Evolutionary conservation across 148 eudicot species (phyloP), one percentile per base, ranked within the genome.

Genomic region (Dysphania ambrosioides): DNA sequence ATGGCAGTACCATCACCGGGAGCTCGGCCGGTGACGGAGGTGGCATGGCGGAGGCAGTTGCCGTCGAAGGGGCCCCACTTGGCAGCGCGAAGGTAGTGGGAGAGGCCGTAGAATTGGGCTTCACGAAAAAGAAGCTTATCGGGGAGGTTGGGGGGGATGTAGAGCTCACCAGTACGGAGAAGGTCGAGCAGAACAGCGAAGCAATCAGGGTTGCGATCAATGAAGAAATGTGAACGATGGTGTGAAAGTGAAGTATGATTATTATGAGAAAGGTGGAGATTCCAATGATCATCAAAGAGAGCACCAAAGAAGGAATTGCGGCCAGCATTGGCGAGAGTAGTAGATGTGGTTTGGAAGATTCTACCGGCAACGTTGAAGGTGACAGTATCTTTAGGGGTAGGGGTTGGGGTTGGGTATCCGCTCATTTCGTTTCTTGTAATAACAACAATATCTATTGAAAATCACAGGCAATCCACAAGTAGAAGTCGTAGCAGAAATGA

Each of bases 1-100:
- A 94, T 94, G 12, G 95, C 95, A 0, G 94, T 88, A 0, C 97
- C 98, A 15, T 94, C 97, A 0, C 97, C 98, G 0, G 97, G 91
- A 0, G 97, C 97, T 4, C 71, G 87, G 8, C 93, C 98, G 0
- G 87, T 4, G 16, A 88, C 38, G 0, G 98, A 91, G 26, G 59
- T 32, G 5, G 87, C 70, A 0, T 81, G 65, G 0, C 74, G 71
- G 66, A 91, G 87, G n/a, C 87, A 58, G 74, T 94, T 91, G 0
- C 96, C 93, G 47, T 94, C 95, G 32, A 94, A 86, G 6, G 85
- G 82, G 4, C 97, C 96, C 89, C 93, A 90, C 35, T 80, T 90
- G 12, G 98, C 93, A 0, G 89, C 56, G 11, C 97, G 82, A 30
- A 94, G 83, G 75, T 91, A 93, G 78, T 85, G 83, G 1, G 82